These are phyloP conservation scores for Ophiocordyceps camponoti-floridani DNA, from an alignment of 2,329 filamentous ascomycete genomes.

Conservation along the genomic window DNA sequence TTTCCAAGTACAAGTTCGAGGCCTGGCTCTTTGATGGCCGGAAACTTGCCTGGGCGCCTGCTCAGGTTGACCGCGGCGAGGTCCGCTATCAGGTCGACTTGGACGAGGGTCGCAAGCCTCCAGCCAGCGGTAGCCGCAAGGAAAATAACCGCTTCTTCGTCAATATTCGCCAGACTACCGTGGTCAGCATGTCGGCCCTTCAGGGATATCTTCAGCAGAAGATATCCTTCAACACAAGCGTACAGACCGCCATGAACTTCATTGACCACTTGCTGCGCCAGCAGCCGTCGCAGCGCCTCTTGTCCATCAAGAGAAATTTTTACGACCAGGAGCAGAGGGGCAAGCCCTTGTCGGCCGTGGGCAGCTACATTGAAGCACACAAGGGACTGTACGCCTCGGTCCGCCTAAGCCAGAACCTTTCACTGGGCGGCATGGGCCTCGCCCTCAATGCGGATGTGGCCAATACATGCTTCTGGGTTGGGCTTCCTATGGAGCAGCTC, in stretches of 20 bases:
- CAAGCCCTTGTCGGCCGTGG: constrained; percentile 33
- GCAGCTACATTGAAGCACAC: constrained; percentile 49
- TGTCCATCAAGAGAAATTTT: constrained; percentile 66
- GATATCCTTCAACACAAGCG: constrained; percentile 41
- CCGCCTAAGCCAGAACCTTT: constrained; percentile 42
- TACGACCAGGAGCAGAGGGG: constrained; percentile 39
- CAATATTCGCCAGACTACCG: constrained; percentile 44
- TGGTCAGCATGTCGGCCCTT: constrained; percentile 49
- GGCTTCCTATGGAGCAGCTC: constrained; percentile 20
- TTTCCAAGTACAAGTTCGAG: constrained; percentile 26
- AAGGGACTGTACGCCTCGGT: constrained; percentile 85
- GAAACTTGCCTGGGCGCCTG: constrained; percentile 60
- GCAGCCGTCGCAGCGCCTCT: constrained; percentile 48
- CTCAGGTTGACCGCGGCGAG: constrained; percentile 25
- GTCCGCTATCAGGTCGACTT: constrained; percentile 49
- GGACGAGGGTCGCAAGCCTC: constrained; percentile 42
- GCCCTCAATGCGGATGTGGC: constrained; percentile 81
- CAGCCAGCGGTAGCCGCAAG: constrained; percentile 11
- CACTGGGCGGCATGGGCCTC: constrained; percentile 40
- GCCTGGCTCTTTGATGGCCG: constrained; percentile 65
- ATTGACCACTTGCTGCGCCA: constrained; percentile 79
- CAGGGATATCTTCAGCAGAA: constrained; percentile 45
- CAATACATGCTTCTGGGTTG: constrained; percentile 74
- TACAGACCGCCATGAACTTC: constrained; percentile 75
- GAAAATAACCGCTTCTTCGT: constrained; percentile 36